Base-by-base conservation (phyloP, 768 basidiomycete genomes). In the Macrocybe gigantea region DNA sequence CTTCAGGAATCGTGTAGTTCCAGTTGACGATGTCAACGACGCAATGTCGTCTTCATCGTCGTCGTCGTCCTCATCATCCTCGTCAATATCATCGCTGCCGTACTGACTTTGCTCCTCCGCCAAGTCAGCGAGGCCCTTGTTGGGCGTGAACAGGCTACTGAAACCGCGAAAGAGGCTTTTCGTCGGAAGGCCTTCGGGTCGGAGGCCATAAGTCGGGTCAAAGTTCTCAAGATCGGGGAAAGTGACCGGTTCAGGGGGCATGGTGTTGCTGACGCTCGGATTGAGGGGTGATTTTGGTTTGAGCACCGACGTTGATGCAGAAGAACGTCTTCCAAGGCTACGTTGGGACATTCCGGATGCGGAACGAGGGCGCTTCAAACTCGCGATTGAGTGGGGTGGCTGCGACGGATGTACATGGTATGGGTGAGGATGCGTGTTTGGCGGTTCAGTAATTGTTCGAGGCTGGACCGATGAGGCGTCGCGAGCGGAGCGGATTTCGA, bases 181-280 rank as follows among this genome's bases (percentile, higher is more conserved):
- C 1, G 78, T 76, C 0, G 93, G 93, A 1, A 95, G 71, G 1
- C 90, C 88, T 59, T 97, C 94, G 0, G 93, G 92, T 22, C 95
- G 85, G 9, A 98, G 71, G 11, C 95, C 95, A 60, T 99, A 97
- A 0, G 95, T 97, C 1, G 93, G 95, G 58, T 98, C 95, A 63
- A 89, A 96, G 51, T 88, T 83, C 66, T 96, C 93, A 32, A 93
- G 60, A 22, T 73, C 72, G 5, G 68, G 64, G 47, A 65, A 61
- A 45, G 68, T 58, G 35, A 47, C 46, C 31, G 55, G 57, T 43
- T 71, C 70, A 32, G 48, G 38, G 38, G 49, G 49, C 6, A 14
- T 51, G 43, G 58, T 60, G 48, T 63, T 64, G 7, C 59, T 57
- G 0, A 64, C 60, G 14, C 62, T 13, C 12, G 34, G n/a, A 5